Evolutionary conservation across 805 yeast genomes (phyloP).

Genomic region (Torulaspora franciscae): DNA sequence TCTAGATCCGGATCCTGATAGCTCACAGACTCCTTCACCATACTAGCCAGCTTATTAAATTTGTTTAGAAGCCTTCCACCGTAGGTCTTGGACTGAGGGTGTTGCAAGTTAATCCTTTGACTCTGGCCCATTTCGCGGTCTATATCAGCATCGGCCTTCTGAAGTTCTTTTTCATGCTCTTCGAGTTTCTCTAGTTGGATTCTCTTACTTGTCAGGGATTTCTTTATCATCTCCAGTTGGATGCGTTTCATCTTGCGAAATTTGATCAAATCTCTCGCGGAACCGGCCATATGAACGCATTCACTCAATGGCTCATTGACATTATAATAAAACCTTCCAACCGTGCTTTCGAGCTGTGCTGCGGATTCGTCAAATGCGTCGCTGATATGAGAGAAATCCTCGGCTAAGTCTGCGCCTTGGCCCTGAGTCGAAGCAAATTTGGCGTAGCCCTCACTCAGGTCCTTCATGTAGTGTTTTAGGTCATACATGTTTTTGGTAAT

Average conservation of each 20-base stretch:
- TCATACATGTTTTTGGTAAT: constrained; percentile 28
- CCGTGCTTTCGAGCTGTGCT: constrained; percentile 24
- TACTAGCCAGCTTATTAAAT: constrained; percentile 30
- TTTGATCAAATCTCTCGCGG: constrained; percentile 31
- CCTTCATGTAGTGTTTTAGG: constrained; percentile 25
- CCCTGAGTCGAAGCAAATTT: constrained; percentile 24
- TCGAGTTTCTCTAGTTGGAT: constrained; percentile 27
- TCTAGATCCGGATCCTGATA: constrained; percentile 32
- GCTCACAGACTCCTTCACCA: constrained; percentile 33
- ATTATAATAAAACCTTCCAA: constrained; percentile 31
- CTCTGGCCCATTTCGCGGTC: constrained; percentile 22
- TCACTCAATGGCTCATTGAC: constrained; percentile 34
- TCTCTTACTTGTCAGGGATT: constrained; percentile 22
- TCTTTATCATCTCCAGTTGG: constrained; percentile 30
- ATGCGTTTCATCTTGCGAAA: constrained; percentile 30
- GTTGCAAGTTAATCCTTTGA: constrained; percentile 20
- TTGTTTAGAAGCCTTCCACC: constrained; percentile 28
- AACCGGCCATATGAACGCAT: constrained; percentile 30
- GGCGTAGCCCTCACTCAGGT: constrained; percentile 27
- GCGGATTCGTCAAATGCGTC: constrained; percentile 28
- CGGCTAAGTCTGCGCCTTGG: constrained; percentile 28
- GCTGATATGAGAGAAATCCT: constrained; percentile 27
- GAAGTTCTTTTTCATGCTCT: constrained; percentile 23
- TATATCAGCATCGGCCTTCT: constrained; percentile 23
- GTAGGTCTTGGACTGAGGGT: constrained; percentile 21